A percentile compares a stretch with the other conserved stretches of the same genome.
Evolutionary conservation across 164 flowering plant genomes (phyloP).

Genomic region (Buxus sempervirens): DNA sequence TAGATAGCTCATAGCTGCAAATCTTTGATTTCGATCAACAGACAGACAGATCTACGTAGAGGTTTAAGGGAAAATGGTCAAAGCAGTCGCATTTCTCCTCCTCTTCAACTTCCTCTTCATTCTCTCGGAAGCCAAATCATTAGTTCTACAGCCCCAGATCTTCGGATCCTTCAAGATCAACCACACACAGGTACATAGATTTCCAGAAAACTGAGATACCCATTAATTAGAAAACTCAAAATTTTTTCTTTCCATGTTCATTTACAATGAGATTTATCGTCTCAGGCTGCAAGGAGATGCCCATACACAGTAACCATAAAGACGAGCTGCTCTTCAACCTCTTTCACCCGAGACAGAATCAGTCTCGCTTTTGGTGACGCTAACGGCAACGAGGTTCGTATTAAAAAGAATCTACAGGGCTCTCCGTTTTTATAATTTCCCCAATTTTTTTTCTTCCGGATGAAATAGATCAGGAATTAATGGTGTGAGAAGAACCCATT

Average conservation of each 20-base stretch:
- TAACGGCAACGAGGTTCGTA: constrained; percentile 59
- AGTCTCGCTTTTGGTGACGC: constrained; percentile 78
- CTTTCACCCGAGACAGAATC: constrained; percentile 59
- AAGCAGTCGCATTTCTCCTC: constrained; percentile 9
- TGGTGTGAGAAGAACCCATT: constrained; percentile 6
- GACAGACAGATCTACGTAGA: no score
- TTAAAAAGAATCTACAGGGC: background rate
- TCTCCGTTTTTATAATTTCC: background rate
- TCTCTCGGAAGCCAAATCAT: constrained; percentile 17
- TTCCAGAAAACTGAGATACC: background rate
- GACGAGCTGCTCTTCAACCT: constrained; percentile 72
- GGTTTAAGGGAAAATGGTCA: constrained; percentile 3
- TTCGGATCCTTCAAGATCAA: constrained; percentile 37
- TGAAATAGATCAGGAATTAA: no score
- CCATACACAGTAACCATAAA: constrained; percentile 51
- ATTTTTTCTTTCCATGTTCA: background rate
- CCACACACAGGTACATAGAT: constrained; percentile 28
- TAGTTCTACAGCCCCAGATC: constrained; percentile 29
- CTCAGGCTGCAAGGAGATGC: constrained; percentile 33
- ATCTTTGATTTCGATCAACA: no score
- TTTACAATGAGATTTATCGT: background rate
- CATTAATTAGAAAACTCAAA: background rate
- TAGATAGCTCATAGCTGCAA: no score
- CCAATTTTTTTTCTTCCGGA: no score
- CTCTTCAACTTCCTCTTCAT: constrained; percentile 9